These are phyloP conservation scores for Chrysoporthe deuterocubensis DNA, from an alignment of 2,329 filamentous ascomycete species.

Conservation along the genomic window DNA sequence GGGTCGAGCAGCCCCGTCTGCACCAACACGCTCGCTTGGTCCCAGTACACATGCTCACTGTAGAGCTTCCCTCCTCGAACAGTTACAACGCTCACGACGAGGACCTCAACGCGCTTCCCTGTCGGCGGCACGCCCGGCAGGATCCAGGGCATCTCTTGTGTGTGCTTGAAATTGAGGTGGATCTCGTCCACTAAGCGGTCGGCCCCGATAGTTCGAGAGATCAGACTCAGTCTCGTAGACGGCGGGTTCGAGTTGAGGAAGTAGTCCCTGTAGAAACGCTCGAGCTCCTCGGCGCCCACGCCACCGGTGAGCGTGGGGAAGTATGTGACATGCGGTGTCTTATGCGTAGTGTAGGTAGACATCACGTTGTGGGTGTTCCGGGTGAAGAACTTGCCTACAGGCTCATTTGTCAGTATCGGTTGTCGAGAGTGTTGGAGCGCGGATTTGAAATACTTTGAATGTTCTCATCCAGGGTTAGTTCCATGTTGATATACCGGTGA, in stretches of 20 bases:
- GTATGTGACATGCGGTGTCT: slow-evolving; percentile 70
- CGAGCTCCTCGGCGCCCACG: slow-evolving; percentile 61
- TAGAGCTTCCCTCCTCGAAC: slow-evolving; percentile 63
- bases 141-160: slow-evolving; percentile 62
- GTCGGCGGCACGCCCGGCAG: slow-evolving; percentile 64
- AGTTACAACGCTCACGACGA: slow-evolving; percentile 63
- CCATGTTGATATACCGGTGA: slow-evolving; percentile 61
- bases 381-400: slow-evolving; percentile 56
- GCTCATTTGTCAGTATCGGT: slow-evolving; percentile 33
- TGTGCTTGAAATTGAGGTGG: slow-evolving; percentile 62
- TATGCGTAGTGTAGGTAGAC: slow-evolving; percentile 62
- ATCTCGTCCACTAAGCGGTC: slow-evolving; percentile 70
- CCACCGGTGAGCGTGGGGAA: slow-evolving; percentile 69
- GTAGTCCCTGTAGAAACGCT: slow-evolving; percentile 66
- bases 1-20: slow-evolving; percentile 62
- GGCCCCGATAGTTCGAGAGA: slow-evolving; percentile 67
- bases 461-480: slow-evolving; percentile 69
- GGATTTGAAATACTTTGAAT: slow-evolving; percentile 50
- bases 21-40: slow-evolving; percentile 62
- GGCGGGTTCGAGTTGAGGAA: slow-evolving; percentile 67
- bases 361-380: slow-evolving; percentile 64
- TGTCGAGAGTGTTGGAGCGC: too few relatives aligned
- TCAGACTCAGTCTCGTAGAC: slow-evolving; percentile 61
- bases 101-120: slow-evolving; percentile 53
- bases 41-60: slow-evolving; percentile 69